Evolutionary conservation across 441 rosid genomes (phyloP), one percentile per base, ranked within the genome.

Genomic region (Populus hybrid): DNA sequence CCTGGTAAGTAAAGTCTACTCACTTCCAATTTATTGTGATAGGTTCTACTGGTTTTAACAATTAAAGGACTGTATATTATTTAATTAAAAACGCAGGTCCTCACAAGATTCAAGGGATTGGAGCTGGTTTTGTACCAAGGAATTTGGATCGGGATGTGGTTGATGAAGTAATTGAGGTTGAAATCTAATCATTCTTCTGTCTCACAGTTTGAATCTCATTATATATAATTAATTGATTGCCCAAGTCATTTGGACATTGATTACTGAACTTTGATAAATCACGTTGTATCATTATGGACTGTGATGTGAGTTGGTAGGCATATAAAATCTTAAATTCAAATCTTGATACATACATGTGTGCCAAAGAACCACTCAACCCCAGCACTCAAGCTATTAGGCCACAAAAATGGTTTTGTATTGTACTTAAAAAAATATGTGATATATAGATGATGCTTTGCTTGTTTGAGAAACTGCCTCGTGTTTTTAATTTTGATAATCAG

Each of bases 41-140:
- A 70, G 12, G 40, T 32, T 76, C 66, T 71, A 75, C 81, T 74
- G 23, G 10, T 66, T 81, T 42, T 69, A 59, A 80, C 64, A 38
- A 59, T 77, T 30, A 57, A 32, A 72, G 10, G 23, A 9, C 67
- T 40, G 50, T 34, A 67, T 70, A 36, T 38, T 74, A 74, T 66
- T 70, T 14, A 2, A 64, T 61, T 76, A 61, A 74, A 82, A 80
- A 75, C 82, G 71, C 88, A 95, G 98, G 99, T 76, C 99, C 98
- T 81, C 99, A 95, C 91, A 93, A 95, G 86, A 95, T 95, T 89
- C 98, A 95, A 87, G 99, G 99, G 80, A 95, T 95, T 72, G 99
- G 99, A 86, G 99, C 99, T 72, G 99, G 99, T 77, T 95, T 95
- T 85, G 80, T 95, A 38, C 99, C 99, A 38, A 83, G 88, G 85